Evolutionary conservation across 441 rosid genomes (phyloP).

Genomic region (Flueggea neowawraea): DNA sequence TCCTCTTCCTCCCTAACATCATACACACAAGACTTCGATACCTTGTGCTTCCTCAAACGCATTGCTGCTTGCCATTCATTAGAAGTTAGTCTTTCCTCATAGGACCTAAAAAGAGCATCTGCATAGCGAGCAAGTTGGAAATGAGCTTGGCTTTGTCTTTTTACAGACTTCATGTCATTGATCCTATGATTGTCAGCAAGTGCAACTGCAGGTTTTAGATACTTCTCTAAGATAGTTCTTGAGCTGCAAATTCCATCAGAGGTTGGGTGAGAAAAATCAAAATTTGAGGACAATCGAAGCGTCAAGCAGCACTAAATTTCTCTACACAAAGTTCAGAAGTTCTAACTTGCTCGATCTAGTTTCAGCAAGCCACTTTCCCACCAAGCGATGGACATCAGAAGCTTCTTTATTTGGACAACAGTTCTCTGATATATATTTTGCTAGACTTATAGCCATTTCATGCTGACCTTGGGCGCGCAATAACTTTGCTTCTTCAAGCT

Average conservation of each 20-base stretch:
- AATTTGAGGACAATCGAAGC: constrained; percentile 16
- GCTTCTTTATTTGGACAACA: constrained; percentile 60
- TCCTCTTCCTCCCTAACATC: not conserved
- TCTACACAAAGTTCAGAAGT: constrained; percentile 13
- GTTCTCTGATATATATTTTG: constrained; percentile 72
- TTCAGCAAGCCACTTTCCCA: constrained; percentile 99
- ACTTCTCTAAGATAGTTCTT: constrained; percentile 90
- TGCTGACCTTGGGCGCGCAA: constrained; percentile 93
- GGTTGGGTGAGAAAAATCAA: constrained; percentile 13
- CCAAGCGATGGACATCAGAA: constrained; percentile 81
- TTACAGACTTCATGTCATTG: constrained; percentile 59
- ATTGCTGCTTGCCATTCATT: constrained; percentile 98
- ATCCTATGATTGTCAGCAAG: constrained; percentile 59
- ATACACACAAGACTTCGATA: constrained; percentile 15
- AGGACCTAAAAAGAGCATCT: constrained; percentile 86
- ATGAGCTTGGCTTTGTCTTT: constrained; percentile 82
- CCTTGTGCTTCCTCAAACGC: constrained; percentile 95
- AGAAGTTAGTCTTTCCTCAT: constrained; percentile 91
- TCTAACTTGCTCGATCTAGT: constrained; percentile 96
- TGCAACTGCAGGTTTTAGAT: constrained; percentile 92
- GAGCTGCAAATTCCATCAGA: constrained; percentile 56
- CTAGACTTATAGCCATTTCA: constrained; percentile 97
- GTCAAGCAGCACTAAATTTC: constrained; percentile 10
- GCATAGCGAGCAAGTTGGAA: constrained; percentile 98
- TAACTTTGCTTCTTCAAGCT: constrained; percentile 98